Evolutionary conservation across 169 alveolate species (phyloP), one percentile per base, ranked within the genome.

Genomic region (Plasmodium fragile): DNA sequence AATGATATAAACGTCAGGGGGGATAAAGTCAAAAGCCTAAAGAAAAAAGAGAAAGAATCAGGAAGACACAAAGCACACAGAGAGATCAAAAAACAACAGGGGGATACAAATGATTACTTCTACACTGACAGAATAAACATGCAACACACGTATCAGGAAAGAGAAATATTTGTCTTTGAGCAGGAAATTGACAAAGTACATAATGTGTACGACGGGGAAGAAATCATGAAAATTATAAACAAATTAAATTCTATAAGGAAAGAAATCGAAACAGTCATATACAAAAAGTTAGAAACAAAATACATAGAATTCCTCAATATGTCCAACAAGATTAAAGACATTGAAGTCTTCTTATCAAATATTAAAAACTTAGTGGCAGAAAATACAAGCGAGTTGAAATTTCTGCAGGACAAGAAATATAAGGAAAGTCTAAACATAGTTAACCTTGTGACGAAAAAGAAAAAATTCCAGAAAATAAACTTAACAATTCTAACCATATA

Each of bases 161-260:
- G 89, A 89, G 94, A 78, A 78, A 89, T 32, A 65, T 78, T 89
- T n/a, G 94, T 89, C 30, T 89, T 89, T 69, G 85, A 78, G n/a
- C 73, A 89, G 30, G 94, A 89, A 89, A 28, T 78, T 22, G 70
- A 41, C 25, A 89, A 89, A 89, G 89, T 89, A 6, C 70, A 39
- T 52, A 73, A 89, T 72, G 71, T 89, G 22, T 89, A 78, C 71
- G 59, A 89, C 45, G 89, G 43, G 22, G 94, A 89, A 59, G 94
- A 89, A 34, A 77, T 89, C 39, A 78, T 89, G 94, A 89, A 89
- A 89, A 89, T 89, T 32, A 89, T 89, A 59, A 89, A 89, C 53
- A 89, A 89, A 39, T 77, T 89, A 89, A 89, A 89, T 89, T 89
- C 94, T n/a, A 89, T 89, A 55, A 89, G 94, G 81, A 89, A 78